Base-by-base conservation (phyloP, 495 filamentous ascomycete genomes). In the Aspergillus kassunensis region DNA sequence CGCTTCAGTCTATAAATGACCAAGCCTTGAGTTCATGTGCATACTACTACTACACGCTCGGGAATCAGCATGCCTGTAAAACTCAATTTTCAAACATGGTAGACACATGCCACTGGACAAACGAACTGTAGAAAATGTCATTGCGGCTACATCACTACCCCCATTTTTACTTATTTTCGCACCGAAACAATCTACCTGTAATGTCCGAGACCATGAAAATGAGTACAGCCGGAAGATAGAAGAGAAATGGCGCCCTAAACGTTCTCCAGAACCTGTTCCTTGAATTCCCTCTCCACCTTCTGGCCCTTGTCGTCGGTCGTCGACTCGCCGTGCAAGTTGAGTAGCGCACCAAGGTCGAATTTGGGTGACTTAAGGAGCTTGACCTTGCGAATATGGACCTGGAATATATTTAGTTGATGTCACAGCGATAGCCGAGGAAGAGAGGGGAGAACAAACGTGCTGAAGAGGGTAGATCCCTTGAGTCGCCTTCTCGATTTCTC, bases 381-480 rank as follows among this genome's bases (percentile, higher is more conserved):
- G 67, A 98, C 91, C 83, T 98, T 98, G 73, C 93, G 92, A 72
- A 98, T 95, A 81, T 98, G 93, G 60, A 98, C 92, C 93, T 98
- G 59, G 25, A 53, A 44, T 24, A 30, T 52, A 53, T 52, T 76
- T 62, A 76, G 66, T n/a, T 13, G n/a, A n/a, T 20, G 12, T 37
- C 12, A 37, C 10, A n/a, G n/a, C n/a, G n/a, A n/a, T n/a, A n/a
- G n/a, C n/a, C n/a, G n/a, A n/a, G n/a, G 4, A 47, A 49, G 20
- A 24, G 9, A 1, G 10, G 23, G 12, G 23, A 41, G 42, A 34
- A 74, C 89, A 40, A 77, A 97, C 93, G 74, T 97, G 95, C 80
- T 97, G 93, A 64, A 98, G 86, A 58, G 93, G 93, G 77, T 98
- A 98, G 77, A 97, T 98, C 73, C 93, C 93, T 78, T 96, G 90